These are phyloP conservation scores for Immersiporthe knoxdaviesiana DNA, from an alignment of 2,329 filamentous ascomycete species.

Conservation along the genomic window DNA sequence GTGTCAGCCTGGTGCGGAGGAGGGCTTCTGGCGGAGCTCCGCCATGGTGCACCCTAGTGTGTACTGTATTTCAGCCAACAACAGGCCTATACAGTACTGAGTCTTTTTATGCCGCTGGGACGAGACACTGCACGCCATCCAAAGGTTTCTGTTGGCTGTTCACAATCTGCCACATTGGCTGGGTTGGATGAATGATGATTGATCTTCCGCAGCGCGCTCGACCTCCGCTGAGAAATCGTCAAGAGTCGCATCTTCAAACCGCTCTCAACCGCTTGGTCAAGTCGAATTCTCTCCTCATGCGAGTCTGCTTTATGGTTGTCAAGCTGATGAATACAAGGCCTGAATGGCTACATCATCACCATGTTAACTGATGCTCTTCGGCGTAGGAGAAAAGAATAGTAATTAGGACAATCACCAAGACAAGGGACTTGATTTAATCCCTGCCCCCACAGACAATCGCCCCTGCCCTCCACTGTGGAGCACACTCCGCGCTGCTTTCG, in stretches of 20 bases:
- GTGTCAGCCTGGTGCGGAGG: background rate
- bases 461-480: background rate
- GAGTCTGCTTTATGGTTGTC: background rate
- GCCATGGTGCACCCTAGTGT: background rate
- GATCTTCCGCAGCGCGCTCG: background rate
- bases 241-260: background rate
- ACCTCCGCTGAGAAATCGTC: background rate
- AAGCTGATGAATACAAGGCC: background rate
- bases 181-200: background rate
- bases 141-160: background rate
- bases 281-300: background rate
- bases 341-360: background rate
- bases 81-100: too few relatives aligned
- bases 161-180: background rate
- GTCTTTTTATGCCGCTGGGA: background rate
- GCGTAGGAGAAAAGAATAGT: too few relatives aligned
- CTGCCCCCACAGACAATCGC: background rate
- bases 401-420: too few relatives aligned
- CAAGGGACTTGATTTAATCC: background rate
- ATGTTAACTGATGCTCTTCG: background rate
- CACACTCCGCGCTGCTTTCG: slow-evolving; percentile 9
- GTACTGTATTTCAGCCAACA: background rate
- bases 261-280: background rate
- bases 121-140: background rate
- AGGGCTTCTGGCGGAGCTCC: background rate